Evolutionary conservation across 768 basidiomycete genomes (phyloP).

Genomic region (Boletus patriciae): DNA sequence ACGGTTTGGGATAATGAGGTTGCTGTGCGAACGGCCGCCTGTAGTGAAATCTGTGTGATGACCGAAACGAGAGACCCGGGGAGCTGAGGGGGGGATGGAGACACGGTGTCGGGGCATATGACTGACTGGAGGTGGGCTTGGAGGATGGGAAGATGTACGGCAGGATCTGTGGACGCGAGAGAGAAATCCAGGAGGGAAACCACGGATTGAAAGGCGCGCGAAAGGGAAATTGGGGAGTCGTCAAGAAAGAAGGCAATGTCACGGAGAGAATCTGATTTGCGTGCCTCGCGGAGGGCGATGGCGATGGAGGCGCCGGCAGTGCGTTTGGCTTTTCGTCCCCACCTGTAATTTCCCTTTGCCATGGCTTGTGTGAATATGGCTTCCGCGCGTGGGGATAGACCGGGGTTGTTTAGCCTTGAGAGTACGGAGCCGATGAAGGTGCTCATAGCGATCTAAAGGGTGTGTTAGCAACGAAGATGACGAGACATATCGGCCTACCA

Average conservation of each 20-base stretch:
- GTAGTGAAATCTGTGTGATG: constrained; percentile 41
- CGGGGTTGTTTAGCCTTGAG: constrained; percentile 55
- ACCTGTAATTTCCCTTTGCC: constrained; percentile 56
- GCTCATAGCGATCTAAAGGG: constrained; percentile 57
- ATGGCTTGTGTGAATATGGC: constrained; percentile 70
- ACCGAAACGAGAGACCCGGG: constrained; percentile 37
- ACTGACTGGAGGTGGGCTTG: constrained; percentile 50
- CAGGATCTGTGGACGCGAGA: constrained; percentile 56
- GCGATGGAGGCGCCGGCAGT: constrained; percentile 68
- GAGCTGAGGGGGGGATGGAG: constrained; percentile 30
- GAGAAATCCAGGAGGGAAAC: constrained; percentile 52
- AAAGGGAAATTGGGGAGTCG: constrained; percentile 49
- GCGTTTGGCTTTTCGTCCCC: constrained; percentile 73
- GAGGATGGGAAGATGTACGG: constrained; percentile 56
- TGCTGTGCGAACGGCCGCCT: constrained; percentile 42
- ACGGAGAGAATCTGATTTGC: constrained; percentile 62
- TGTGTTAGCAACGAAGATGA: constrained; percentile 14
- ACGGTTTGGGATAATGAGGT: constrained; percentile 46
- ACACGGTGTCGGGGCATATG: constrained; percentile 32
- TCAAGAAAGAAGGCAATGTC: constrained; percentile 69
- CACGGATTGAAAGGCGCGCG: constrained; percentile 55
- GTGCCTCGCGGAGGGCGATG: constrained; percentile 70
- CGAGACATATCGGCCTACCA: constrained; percentile 41
- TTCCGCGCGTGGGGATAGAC: constrained; percentile 63
- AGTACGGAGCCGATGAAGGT: constrained; percentile 63